Percentiles rank a stretch among this genome's conserved stretches.
These are phyloP conservation scores for Lachancea cidri DNA, from an alignment of 805 yeast genomes.

Conservation along the genomic window DNA sequence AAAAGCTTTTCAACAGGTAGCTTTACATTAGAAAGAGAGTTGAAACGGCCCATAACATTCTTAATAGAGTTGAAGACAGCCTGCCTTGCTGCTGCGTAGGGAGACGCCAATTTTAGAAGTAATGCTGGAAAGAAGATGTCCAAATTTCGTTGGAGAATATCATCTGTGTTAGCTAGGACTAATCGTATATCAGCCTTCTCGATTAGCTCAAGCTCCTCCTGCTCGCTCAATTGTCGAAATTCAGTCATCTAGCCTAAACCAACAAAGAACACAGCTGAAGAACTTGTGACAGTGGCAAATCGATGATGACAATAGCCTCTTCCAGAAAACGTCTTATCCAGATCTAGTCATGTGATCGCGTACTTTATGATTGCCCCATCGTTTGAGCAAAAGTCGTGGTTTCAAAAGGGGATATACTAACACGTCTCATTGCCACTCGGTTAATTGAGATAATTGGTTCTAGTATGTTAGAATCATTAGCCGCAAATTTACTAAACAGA, in stretches of 20 bases:
- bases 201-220: conserved; percentile 53
- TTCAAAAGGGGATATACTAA: background rate
- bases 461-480: conserved; percentile 34
- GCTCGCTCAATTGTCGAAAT: conserved; percentile 17
- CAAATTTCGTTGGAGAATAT: conserved; percentile 56
- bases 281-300: too few species aligned
- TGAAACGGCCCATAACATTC: conserved; percentile 61
- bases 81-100: conserved; percentile 57
- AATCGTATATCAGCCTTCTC: conserved; percentile 78
- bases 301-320: too few species aligned
- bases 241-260: background rate
- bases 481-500: conserved; percentile 32
- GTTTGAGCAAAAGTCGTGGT: background rate
- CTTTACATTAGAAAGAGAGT: conserved; percentile 47
- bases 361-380: background rate
- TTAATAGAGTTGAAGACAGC: conserved; percentile 64
- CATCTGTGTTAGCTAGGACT: conserved; percentile 67
- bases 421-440: background rate
- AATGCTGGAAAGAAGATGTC: conserved; percentile 69
- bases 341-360: too few species aligned
- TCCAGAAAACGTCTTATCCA: too few species aligned
- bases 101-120: conserved; percentile 70
- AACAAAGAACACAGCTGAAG: too few species aligned
- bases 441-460: background rate
- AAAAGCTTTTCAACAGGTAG: conserved; percentile 63